phyloP scores from a whole-genome alignment of 345 rosid genomes.

The Gossypium arboreum region DNA sequence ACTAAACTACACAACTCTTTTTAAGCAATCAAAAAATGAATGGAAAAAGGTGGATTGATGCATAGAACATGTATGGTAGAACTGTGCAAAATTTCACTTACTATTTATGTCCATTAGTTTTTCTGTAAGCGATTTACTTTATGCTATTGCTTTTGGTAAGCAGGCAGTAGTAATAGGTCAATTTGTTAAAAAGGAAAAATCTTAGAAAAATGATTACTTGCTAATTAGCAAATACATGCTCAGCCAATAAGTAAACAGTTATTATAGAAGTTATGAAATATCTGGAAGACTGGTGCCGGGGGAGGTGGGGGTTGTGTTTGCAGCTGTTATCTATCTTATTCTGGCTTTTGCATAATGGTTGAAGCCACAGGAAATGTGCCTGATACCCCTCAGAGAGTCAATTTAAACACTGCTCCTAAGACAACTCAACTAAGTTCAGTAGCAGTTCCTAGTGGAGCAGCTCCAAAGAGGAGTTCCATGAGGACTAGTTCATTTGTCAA shows the following conservation, averaged over 20 bases:
- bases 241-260: not conserved
- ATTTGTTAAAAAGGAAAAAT: not conserved
- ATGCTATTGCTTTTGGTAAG: not conserved
- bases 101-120: not conserved
- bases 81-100: not conserved
- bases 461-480: conserved; percentile 46
- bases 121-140: not conserved
- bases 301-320: not conserved
- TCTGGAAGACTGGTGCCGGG: not conserved
- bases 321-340: conserved; percentile 17
- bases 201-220: not conserved
- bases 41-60: not conserved
- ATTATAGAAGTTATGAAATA: not conserved
- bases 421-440: conserved; percentile 35
- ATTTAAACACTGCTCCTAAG: conserved; percentile 41
- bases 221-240: not conserved
- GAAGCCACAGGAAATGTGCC: conserved; percentile 81
- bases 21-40: not conserved
- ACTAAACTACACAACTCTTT: not conserved
- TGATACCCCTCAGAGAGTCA: conserved; percentile 76
- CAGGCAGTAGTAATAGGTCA: not conserved
- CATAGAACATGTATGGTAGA: not conserved
- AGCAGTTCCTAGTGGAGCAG: conserved; percentile 43
- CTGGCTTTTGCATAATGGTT: conserved; percentile 35
- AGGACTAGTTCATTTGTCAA: conserved; percentile 44